Conservation (phyloP, 2,329 filamentous ascomycete species). For the Penicillium sp. region DNA sequence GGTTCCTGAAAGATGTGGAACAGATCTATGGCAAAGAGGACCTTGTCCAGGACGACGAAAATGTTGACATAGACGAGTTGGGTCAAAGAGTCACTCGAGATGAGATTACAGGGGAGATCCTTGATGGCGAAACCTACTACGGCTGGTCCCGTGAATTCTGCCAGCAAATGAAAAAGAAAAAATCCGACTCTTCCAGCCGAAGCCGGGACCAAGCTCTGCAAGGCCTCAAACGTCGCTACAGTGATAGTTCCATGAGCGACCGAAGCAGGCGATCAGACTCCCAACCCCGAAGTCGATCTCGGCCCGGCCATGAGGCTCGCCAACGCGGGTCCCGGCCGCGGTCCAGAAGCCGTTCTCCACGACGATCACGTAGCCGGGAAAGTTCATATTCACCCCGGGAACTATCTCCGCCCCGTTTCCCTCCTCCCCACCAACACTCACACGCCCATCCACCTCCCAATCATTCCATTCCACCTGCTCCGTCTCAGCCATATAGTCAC, state of each 20-base stretch:
- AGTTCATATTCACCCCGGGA: constrained; percentile 35
- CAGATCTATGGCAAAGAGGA: constrained; percentile 62
- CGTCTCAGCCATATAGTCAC: constrained; percentile 7
- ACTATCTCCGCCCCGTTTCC: constrained; percentile 24
- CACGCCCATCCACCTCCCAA: constrained; percentile 14
- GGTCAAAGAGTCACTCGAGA: constrained; percentile 68
- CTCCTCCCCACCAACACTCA: constrained; percentile 21
- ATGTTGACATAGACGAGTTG: constrained; percentile 70
- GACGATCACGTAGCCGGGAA: constrained; percentile 28
- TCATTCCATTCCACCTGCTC: constrained; percentile 12
- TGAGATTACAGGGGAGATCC: constrained; percentile 64
- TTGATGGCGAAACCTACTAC: constrained; percentile 75
- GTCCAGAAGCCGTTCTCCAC: constrained; percentile 15
- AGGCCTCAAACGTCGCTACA: constrained; percentile 44
- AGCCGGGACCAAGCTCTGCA: constrained; percentile 49
- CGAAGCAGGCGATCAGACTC: constrained; percentile 30
- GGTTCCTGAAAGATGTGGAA: constrained; percentile 68
- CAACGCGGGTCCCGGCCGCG: constrained; percentile 29
- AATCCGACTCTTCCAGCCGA: constrained; percentile 41
- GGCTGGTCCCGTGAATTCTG: constrained; percentile 84
- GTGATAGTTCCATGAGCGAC: constrained; percentile 35
- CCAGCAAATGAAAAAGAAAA: constrained; percentile 68
- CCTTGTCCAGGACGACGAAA: constrained; percentile 48
- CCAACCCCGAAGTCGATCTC: constrained; percentile 32
- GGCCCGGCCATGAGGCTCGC: constrained; percentile 18